Conservation (phyloP, 1,284 basidiomycete genomes). For the Naganishia liquefaciens region DNA sequence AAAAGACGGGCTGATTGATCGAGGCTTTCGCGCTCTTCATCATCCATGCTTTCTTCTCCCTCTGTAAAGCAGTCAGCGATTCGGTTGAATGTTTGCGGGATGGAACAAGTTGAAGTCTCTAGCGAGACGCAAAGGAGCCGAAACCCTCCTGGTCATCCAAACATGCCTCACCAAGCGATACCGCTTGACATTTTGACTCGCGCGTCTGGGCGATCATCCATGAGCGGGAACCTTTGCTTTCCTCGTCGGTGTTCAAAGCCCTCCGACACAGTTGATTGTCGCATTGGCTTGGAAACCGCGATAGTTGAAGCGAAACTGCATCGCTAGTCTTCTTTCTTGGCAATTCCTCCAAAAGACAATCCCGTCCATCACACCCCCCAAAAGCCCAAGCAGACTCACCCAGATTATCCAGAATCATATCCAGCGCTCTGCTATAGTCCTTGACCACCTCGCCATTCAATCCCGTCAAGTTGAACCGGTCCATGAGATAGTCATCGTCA, state of each 20-base stretch:
- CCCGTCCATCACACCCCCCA: not conserved
- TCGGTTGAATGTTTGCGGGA: not conserved
- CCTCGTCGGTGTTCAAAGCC: too few species aligned
- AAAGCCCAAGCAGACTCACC: constrained; percentile 59
- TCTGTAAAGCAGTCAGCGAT: not conserved
- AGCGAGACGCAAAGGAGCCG: too few species aligned
- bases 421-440: constrained; percentile 89
- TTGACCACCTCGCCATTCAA: constrained; percentile 89
- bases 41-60: constrained; percentile 57
- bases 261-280: too few species aligned
- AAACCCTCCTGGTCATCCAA: too few species aligned
- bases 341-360: not conserved
- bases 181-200: too few species aligned
- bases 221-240: too few species aligned
- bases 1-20: constrained; percentile 86
- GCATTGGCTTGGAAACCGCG: too few species aligned
- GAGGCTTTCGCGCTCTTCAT: constrained; percentile 59
- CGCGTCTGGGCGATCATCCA: too few species aligned
- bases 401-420: constrained; percentile 85
- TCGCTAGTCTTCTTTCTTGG: too few species aligned
- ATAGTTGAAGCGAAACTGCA: too few species aligned
- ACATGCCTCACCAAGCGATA: too few species aligned
- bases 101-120: too few species aligned
- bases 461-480: constrained; percentile 97
- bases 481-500: constrained; percentile 97